Conservation (phyloP, 805 yeast species). For the Hemisphaericaspora nanyangensis region DNA sequence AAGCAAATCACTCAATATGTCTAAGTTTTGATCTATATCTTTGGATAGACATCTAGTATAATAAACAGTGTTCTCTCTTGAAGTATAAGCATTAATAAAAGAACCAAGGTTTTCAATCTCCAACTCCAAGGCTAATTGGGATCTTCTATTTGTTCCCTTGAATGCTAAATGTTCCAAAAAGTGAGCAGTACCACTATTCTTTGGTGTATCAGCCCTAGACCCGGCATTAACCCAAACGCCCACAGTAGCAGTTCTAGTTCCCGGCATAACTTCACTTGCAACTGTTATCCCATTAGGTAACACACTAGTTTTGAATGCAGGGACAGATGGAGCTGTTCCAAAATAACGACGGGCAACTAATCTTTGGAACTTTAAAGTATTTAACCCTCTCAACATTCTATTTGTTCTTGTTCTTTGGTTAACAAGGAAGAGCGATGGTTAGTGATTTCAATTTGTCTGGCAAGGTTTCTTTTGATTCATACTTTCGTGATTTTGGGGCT, state of each 20-base stretch:
- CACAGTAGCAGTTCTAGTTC: slow-evolving; percentile 90
- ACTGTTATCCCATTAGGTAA: slow-evolving; percentile 91
- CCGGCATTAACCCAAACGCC: slow-evolving; percentile 99
- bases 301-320: slow-evolving; percentile 54
- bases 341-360: slow-evolving; percentile 1
- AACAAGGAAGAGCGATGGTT: too few species aligned
- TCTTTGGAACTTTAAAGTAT: neutral
- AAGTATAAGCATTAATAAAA: slow-evolving; percentile 97
- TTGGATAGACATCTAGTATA: slow-evolving; percentile 82
- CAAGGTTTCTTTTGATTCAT: too few species aligned
- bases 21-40: slow-evolving; percentile 83
- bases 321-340: slow-evolving; percentile 11
- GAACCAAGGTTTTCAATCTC: slow-evolving; percentile 97
- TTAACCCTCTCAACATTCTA: neutral
- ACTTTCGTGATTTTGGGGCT: too few species aligned
- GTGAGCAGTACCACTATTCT: slow-evolving; percentile 93
- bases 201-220: slow-evolving; percentile 87
- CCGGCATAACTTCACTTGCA: slow-evolving; percentile 85
- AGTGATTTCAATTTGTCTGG: too few species aligned
- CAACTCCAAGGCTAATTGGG: slow-evolving; percentile 79
- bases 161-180: slow-evolving; percentile 95
- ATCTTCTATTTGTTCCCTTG: slow-evolving; percentile 82
- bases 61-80: slow-evolving; percentile 95
- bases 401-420: neutral
- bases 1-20: slow-evolving; percentile 83